Evolutionary conservation across 2,329 filamentous ascomycete genomes (phyloP).

Genomic region (Rhynchosporium agropyri): DNA sequence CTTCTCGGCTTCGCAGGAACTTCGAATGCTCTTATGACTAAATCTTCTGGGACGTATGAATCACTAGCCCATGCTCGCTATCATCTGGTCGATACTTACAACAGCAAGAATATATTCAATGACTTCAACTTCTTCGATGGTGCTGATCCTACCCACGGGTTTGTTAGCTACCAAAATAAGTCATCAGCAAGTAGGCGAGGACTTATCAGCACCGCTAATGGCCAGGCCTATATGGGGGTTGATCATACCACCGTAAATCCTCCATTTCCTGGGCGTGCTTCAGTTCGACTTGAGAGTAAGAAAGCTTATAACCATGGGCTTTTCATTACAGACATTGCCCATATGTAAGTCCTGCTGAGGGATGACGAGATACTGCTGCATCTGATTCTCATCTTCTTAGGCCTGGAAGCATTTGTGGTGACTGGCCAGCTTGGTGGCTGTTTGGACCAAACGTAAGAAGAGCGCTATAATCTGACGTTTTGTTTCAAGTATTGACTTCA

Average conservation of each 20-base stretch:
- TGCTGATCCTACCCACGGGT: conserved; percentile 66
- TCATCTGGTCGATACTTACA: conserved; percentile 45
- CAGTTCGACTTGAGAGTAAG: conserved; percentile 68
- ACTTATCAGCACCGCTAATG: conserved; percentile 59
- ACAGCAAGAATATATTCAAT: conserved; percentile 48
- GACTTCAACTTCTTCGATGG: conserved; percentile 55
- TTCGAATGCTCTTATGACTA: conserved; percentile 24
- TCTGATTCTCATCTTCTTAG: conserved; percentile 6
- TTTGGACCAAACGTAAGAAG: conserved; percentile 34
- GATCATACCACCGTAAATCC: conserved; percentile 62
- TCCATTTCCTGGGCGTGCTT: conserved; percentile 54
- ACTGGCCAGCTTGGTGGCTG: conserved; percentile 72
- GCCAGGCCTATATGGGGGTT: conserved; percentile 68
- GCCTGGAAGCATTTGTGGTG: conserved; percentile 65
- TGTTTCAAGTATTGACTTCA: background rate
- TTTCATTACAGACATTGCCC: conserved; percentile 70
- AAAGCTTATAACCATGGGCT: conserved; percentile 65
- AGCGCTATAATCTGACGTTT: background rate
- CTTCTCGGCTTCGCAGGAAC: conserved; percentile 22
- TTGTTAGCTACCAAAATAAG: conserved; percentile 60
- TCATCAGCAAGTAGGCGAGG: conserved; percentile 55
- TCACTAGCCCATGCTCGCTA: conserved; percentile 24
- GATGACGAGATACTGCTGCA: background rate
- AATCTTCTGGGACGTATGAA: conserved; percentile 23
- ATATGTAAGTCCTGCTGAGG: conserved; percentile 57